phyloP scores from a whole-genome alignment of 768 basidiomycete species.

The Agrocybe pediades region DNA sequence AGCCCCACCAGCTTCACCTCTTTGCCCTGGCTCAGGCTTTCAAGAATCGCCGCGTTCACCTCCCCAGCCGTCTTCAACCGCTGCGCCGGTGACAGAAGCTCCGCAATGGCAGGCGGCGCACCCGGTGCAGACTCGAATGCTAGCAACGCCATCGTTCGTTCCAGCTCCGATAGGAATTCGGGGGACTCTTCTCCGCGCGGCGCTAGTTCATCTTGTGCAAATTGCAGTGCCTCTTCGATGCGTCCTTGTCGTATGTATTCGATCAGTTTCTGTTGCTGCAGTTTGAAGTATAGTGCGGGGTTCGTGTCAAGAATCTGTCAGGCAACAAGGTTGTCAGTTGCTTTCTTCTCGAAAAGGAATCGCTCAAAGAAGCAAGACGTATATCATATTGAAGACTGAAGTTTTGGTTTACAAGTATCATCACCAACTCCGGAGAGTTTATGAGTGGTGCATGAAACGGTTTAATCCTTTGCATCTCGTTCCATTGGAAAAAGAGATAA shows the following conservation, averaged over 20 bases:
- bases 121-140: slow-evolving; percentile 71
- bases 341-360: slow-evolving; percentile 11
- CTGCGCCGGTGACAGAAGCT: slow-evolving; percentile 83
- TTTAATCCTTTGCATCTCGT: slow-evolving; percentile 71
- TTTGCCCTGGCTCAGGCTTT: slow-evolving; percentile 88
- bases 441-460: slow-evolving; percentile 98
- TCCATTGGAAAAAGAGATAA: slow-evolving; percentile 7
- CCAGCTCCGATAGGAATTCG: slow-evolving; percentile 89
- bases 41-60: slow-evolving; percentile 94
- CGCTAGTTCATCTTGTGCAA: slow-evolving; percentile 93
- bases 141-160: slow-evolving; percentile 92
- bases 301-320: slow-evolving; percentile 94
- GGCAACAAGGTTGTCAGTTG: slow-evolving; percentile 22
- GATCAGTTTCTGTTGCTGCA: slow-evolving; percentile 95
- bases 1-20: slow-evolving; percentile 88
- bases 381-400: slow-evolving; percentile 97
- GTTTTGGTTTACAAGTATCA: slow-evolving; percentile 78
- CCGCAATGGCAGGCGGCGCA: slow-evolving; percentile 68
- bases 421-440: slow-evolving; percentile 78
- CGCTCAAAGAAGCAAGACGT: slow-evolving; percentile 13
- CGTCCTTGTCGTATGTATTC: slow-evolving; percentile 88
- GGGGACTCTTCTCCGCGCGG: slow-evolving; percentile 95
- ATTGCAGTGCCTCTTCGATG: slow-evolving; percentile 78
- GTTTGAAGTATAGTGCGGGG: slow-evolving; percentile 89
- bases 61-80: slow-evolving; percentile 94